A percentile compares a stretch with the other conserved stretches of the same genome.
These are phyloP conservation scores for Rhododendron ovatum DNA, from an alignment of 148 eudicot genomes.

Conservation along the genomic window DNA sequence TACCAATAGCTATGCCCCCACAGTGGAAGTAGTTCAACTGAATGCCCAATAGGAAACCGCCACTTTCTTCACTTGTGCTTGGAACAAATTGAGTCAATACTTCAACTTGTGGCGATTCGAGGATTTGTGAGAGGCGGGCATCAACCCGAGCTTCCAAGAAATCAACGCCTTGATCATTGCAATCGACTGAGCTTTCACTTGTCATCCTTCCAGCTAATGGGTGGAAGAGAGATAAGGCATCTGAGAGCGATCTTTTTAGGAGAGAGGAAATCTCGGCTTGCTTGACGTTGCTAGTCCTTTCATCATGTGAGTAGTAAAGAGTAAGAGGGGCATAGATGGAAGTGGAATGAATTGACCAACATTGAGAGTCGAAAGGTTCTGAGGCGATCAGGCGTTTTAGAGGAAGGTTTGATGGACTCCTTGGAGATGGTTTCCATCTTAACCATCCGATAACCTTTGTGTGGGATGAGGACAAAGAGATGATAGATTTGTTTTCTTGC, in stretches of 20 bases:
- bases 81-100: constrained; percentile 27
- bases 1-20: constrained; percentile 40
- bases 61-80: constrained; percentile 1
- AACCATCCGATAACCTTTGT: background rate
- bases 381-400: constrained; percentile 34
- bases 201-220: too few relatives aligned
- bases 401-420: constrained; percentile 43
- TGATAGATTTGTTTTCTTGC: background rate
- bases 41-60: constrained; percentile 4
- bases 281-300: too few relatives aligned
- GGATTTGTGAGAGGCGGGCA: constrained; percentile 14
- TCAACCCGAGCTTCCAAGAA: constrained; percentile 23
- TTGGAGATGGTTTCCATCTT: constrained; percentile 31
- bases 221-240: too few relatives aligned
- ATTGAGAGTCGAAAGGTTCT: constrained; percentile 27
- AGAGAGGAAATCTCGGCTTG: too few relatives aligned
- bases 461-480: background rate
- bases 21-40: constrained; percentile 16
- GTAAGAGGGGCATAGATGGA: too few relatives aligned
- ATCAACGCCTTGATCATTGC: constrained; percentile 36
- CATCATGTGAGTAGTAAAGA: too few relatives aligned
- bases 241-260: too few relatives aligned
- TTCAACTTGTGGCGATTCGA: constrained; percentile 13
- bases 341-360: constrained; percentile 44
- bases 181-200: constrained; percentile 21